Base-by-base conservation (phyloP, 169 alveolate species). In the Plasmodium coatneyi region DNA sequence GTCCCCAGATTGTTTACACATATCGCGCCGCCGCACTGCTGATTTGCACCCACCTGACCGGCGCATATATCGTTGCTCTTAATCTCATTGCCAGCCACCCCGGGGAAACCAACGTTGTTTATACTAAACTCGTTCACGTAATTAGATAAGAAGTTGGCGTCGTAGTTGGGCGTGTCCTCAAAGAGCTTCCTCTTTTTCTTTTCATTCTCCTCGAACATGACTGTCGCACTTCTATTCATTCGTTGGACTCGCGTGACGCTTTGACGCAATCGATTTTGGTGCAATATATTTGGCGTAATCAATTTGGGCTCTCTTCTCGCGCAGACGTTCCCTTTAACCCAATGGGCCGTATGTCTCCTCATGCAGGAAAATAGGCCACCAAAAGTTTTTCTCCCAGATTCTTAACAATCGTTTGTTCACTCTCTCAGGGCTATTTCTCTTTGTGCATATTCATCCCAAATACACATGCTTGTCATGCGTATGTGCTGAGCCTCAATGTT, bases 161-260 rank as follows among this genome's bases (percentile, higher is more conserved):
- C 83, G 39, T 71, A 83, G 41, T 71, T 83, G 9, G 34, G 70
- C 56, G 71, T 39, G n/a, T 86, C 93, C 71, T 66, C 76, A 22
- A 39, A 86, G 19, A 86, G 39, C 80, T 86, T 86, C 71, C 93
- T 86, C 82, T 86, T 86, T 86, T 86, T 86, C 19, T 86, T 86
- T 39, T 86, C 93, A 76, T 76, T 86, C 3, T 86, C 72, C 71
- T 86, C 86, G 80, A 74, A 74, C 66, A 86, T 74, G 60, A 49
- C 60, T 76, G 80, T 22, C 80, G 81, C 22, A 76, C 80, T 86
- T 46, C 56, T 41, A 19, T 78, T 86, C 80, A 86, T 86, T 76
- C 56, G 43, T 83, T 71, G 36, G 19, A 72, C 10, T 71, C 36
- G 32, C 76, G 41, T 30, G 25, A 71, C 32, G 34, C 76, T 39